Percentiles rank a stretch among this genome's conserved stretches.
phyloP scores from a whole-genome alignment of 2,329 filamentous ascomycete species.

The Cyclaneusma minus region DNA sequence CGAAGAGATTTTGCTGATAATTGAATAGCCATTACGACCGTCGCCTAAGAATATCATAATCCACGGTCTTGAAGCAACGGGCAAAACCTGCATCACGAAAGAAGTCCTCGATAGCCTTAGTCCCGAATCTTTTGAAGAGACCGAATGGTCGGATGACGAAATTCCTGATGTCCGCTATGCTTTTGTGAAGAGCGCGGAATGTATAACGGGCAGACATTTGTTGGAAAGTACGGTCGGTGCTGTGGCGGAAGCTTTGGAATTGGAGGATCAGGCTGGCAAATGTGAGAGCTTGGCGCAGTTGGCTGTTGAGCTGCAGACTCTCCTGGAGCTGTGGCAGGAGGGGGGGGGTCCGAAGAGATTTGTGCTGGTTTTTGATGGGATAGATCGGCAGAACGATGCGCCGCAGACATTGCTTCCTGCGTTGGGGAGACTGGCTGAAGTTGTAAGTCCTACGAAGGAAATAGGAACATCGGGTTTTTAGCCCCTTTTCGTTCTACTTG shows the following conservation, averaged over 20 bases:
- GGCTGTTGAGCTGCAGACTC: constrained; percentile 51
- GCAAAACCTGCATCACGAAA: constrained; percentile 60
- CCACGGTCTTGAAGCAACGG: constrained; percentile 75
- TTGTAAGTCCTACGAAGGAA: too few relatives aligned
- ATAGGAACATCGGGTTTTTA: too few relatives aligned
- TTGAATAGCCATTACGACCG: constrained; percentile 3
- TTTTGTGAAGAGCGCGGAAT: constrained; percentile 56
- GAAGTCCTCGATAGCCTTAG: constrained; percentile 38
- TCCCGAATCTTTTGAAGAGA: constrained; percentile 27
- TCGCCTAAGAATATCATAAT: constrained; percentile 46
- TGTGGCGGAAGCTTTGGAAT: constrained; percentile 35
- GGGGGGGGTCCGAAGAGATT: constrained; percentile 36
- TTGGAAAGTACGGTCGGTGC: constrained; percentile 54
- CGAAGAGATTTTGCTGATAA: constrained; percentile 1
- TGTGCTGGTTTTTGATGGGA: constrained; percentile 72
- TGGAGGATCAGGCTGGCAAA: constrained; percentile 35
- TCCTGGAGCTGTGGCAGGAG: constrained; percentile 30
- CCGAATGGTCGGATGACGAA: constrained; percentile 43
- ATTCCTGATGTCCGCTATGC: constrained; percentile 44
- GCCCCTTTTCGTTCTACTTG: constrained; percentile 1
- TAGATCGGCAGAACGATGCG: constrained; percentile 72
- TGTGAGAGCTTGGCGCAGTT: constrained; percentile 75
- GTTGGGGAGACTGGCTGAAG: constrained; percentile 66
- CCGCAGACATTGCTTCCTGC: constrained; percentile 66
- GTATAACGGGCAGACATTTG: constrained; percentile 63